Percentiles rank a stretch among this genome's conserved stretches.
These are phyloP conservation scores for Arachnomyces sp. DNA, from an alignment of 2,329 filamentous ascomycete species.

Conservation along the genomic window DNA sequence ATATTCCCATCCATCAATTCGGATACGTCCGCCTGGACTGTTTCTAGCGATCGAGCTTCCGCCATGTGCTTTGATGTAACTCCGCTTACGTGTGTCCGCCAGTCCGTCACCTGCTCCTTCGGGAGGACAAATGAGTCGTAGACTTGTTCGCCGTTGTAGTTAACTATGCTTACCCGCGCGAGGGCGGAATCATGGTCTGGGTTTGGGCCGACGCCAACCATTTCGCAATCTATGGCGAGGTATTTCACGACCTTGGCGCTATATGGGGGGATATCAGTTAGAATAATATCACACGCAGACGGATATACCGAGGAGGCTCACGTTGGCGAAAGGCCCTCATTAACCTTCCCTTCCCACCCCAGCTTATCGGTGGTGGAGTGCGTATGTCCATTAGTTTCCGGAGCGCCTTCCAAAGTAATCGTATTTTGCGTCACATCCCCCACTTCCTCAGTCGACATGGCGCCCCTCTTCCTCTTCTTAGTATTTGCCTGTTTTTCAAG, in stretches of 20 bases:
- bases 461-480: slow-evolving; percentile 8
- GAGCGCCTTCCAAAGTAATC: not conserved
- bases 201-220: slow-evolving; percentile 70
- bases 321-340: slow-evolving; percentile 51
- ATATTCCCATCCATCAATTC: slow-evolving; percentile 61
- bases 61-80: slow-evolving; percentile 67
- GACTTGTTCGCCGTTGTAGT: slow-evolving; percentile 84
- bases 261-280: slow-evolving; percentile 17
- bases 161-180: slow-evolving; percentile 81
- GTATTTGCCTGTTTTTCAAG: slow-evolving; percentile 5
- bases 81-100: slow-evolving; percentile 79
- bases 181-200: slow-evolving; percentile 64
- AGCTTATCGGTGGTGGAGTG: slow-evolving; percentile 4
- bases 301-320: slow-evolving; percentile 17
- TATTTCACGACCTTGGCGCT: slow-evolving; percentile 75
- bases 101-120: slow-evolving; percentile 73
- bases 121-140: slow-evolving; percentile 90
- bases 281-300: slow-evolving; percentile 10
- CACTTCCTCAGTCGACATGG: not conserved
- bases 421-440: not conserved
- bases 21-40: slow-evolving; percentile 66
- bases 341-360: slow-evolving; percentile 45
- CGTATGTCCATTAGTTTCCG: slow-evolving; percentile 14
- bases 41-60: slow-evolving; percentile 60
- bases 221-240: slow-evolving; percentile 90